Evolutionary conservation across 1,139 yeast species (phyloP), one percentile per base, ranked within the genome.

Genomic region (Chernovozyma aurita): DNA sequence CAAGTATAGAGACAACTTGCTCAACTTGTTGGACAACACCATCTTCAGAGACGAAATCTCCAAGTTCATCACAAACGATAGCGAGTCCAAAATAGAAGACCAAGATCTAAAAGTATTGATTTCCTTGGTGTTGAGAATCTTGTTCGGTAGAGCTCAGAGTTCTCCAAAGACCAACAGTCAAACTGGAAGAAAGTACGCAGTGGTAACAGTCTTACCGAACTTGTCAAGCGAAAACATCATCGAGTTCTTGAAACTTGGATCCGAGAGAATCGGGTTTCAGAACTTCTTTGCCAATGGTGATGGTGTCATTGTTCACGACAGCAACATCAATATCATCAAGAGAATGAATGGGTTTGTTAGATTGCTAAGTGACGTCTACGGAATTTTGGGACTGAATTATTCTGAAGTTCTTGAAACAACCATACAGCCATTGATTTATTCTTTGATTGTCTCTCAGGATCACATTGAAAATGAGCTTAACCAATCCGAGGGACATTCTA

Each of bases 121-220:
- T 74, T 94, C 95, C 1, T 55, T 85, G 32, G 73, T 88, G 4
- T 59, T 90, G 33, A 67, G 97, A 44, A 82, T 94, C 20, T 62
- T 94, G 25, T 92, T 83, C 58, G 98, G 98, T 4, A 72, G 95
- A 44, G 87, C 88, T 8, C 95, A 86, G 59, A 73, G 74, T 14
- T 48, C 64, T 3, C 54, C 70, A 4, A 64, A 55, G 43, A 78
- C 82, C 55, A 87, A 87, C 42, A 76, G 80, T 34, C 85, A 85
- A 49, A 73, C 76, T 42, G 80, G 90, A 18, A 74, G 85, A 47
- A 84, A 87, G 47, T 73, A 73, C 52, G 92, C 97, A 2, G 87
- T 88, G 4, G 67, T 92, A 13, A 70, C 83, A 15, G 70, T 85
- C 2, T 60, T 92, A 36, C 85, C 86, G 20, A 80, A 73, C 43